phyloP scores from a whole-genome alignment of 345 rosid species.

The Capsella bursapastoris region DNA sequence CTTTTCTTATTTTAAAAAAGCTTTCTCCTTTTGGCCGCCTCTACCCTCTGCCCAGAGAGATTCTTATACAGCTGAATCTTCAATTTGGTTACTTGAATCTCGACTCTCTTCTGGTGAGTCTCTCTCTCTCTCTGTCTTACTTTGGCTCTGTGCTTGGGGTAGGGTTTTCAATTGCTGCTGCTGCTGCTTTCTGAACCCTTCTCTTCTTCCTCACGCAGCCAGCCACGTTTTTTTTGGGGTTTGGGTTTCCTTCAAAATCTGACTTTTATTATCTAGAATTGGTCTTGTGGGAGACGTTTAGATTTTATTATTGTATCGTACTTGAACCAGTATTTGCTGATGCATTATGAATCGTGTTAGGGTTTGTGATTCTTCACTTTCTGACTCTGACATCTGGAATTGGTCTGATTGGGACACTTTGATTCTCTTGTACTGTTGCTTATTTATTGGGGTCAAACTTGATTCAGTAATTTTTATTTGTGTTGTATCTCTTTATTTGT shows the following conservation, averaged over 20 bases:
- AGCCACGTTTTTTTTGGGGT: not conserved
- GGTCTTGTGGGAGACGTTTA: not conserved
- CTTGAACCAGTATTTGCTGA: not conserved
- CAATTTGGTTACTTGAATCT: not conserved
- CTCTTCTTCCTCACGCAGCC: not conserved
- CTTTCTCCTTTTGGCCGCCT: not conserved
- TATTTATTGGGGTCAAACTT: constrained; percentile 18
- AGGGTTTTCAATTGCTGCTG: not conserved
- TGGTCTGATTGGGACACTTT: constrained; percentile 24
- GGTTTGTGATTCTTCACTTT: not conserved
- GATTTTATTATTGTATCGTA: not conserved
- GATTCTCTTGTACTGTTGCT: not conserved
- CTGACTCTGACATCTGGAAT: constrained; percentile 18
- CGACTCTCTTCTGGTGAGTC: constrained; percentile 25
- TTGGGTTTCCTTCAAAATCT: not conserved
- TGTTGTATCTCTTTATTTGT: not conserved
- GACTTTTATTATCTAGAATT: not conserved
- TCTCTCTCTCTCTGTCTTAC: not conserved
- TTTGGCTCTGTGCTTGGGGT: not conserved
- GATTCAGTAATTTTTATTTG: not conserved
- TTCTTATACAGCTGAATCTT: not conserved
- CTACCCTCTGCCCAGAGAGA: not conserved
- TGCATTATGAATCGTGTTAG: not conserved
- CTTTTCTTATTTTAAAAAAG: not conserved
- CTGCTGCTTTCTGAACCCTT: not conserved